Evolutionary conservation across 2,329 filamentous ascomycete species (phyloP).

Genomic region (Diaporthe caulivora): DNA sequence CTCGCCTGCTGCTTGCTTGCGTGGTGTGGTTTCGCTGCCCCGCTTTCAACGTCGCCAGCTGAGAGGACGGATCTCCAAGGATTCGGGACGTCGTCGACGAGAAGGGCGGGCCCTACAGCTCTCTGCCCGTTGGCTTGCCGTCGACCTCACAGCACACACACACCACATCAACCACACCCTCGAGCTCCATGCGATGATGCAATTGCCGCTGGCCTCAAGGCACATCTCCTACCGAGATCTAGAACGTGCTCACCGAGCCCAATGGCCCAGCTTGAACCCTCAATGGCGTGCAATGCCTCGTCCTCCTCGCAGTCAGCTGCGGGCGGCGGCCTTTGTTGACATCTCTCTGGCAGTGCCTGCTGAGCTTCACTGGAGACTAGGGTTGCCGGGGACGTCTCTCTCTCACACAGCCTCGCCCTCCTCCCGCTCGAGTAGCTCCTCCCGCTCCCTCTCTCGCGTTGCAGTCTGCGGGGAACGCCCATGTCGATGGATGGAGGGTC

Average conservation of each 20-base stretch:
- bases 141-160: background rate
- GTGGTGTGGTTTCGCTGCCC: conserved; percentile 31
- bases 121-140: background rate
- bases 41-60: conserved; percentile 29
- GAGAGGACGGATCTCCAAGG: conserved; percentile 17
- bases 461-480: conserved; percentile 39
- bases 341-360: background rate
- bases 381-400: conserved; percentile 8
- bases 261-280: conserved; percentile 12
- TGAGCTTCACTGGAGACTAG: background rate
- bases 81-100: conserved; percentile 22
- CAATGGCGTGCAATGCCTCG: conserved; percentile 16
- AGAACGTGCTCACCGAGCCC: conserved; percentile 1
- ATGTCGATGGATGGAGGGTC: conserved; percentile 33
- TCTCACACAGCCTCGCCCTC: conserved; percentile 10
- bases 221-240: background rate
- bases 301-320: background rate
- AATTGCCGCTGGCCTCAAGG: conserved; percentile 3
- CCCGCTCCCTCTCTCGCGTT: conserved; percentile 27
- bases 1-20: background rate
- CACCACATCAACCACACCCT: background rate
- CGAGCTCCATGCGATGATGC: background rate
- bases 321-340: background rate
- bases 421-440: conserved; percentile 10
- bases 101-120: background rate